Evolutionary conservation across 345 rosid species (phyloP).

Genomic region (Raphanus sativus): DNA sequence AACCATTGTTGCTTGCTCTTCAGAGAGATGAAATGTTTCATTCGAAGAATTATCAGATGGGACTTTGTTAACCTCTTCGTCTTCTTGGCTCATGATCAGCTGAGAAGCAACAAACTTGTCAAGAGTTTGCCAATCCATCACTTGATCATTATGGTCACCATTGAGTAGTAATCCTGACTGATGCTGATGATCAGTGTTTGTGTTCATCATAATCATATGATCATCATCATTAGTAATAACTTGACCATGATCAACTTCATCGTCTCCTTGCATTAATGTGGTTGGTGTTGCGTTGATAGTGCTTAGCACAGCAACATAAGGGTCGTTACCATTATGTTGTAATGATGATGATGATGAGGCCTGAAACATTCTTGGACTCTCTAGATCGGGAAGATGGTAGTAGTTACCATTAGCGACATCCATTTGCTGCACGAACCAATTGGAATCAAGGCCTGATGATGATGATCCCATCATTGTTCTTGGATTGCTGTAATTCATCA

Average conservation of each 20-base stretch:
- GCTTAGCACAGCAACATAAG: constrained; percentile 35
- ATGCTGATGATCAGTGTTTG: constrained; percentile 5
- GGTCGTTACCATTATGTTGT: constrained; percentile 29
- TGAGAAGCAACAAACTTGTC: constrained; percentile 44
- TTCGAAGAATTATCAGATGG: constrained; percentile 35
- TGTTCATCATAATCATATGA: constrained; percentile 37
- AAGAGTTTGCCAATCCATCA: constrained; percentile 42
- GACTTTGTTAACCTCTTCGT: constrained; percentile 35
- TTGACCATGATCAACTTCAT: constrained; percentile 17
- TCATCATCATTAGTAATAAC: constrained; percentile 29
- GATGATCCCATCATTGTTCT: constrained; percentile 42
- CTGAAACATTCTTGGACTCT: constrained; percentile 60
- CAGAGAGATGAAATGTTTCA: constrained; percentile 34
- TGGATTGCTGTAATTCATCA: constrained; percentile 27
- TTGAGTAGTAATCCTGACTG: constrained; percentile 16
- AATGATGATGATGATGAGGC: constrained; percentile 35
- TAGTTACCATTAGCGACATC: constrained; percentile 31
- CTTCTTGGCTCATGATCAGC: constrained; percentile 37
- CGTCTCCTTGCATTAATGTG: constrained; percentile 26
- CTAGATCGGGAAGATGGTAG: constrained; percentile 78
- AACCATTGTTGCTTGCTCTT: constrained; percentile 33
- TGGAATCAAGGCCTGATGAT: constrained; percentile 35
- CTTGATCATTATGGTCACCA: constrained; percentile 36
- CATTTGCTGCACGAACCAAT: constrained; percentile 36
- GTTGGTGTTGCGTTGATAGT: constrained; percentile 34